These are phyloP conservation scores for Dictyophora rubrovolvata DNA, from an alignment of 768 basidiomycete genomes.

Conservation along the genomic window DNA sequence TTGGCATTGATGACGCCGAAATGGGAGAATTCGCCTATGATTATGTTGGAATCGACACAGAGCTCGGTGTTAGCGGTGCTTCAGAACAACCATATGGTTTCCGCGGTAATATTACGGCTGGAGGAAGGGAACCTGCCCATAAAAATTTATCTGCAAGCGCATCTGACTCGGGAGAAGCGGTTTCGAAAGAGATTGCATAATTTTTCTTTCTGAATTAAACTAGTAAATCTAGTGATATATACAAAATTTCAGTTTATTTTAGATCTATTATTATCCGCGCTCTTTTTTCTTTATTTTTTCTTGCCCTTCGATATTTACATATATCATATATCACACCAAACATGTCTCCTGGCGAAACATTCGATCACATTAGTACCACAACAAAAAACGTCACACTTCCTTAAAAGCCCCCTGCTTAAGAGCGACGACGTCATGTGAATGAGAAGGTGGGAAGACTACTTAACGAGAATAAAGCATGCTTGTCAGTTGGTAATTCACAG, in stretches of 20 bases:
- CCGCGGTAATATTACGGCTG: background rate
- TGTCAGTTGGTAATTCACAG: too few relatives aligned
- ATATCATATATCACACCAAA: too few relatives aligned
- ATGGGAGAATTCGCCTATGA: conserved; percentile 88
- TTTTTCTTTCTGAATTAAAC: background rate
- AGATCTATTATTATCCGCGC: background rate
- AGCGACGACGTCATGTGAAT: too few relatives aligned
- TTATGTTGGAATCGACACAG: conserved; percentile 65
- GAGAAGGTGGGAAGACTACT: too few relatives aligned
- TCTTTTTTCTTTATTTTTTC: background rate
- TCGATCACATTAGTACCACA: too few relatives aligned
- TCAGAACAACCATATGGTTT: background rate
- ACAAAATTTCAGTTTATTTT: background rate
- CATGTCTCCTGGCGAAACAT: too few relatives aligned
- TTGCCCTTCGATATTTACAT: background rate
- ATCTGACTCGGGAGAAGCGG: background rate
- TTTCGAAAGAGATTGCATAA: background rate
- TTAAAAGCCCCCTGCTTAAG: too few relatives aligned
- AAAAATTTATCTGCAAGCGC: background rate
- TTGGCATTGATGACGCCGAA: conserved; percentile 85
- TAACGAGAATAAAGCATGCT: too few relatives aligned
- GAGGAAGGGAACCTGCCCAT: background rate
- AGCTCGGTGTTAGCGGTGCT: conserved; percentile 24
- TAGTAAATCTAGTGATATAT: background rate
- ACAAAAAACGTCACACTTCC: too few relatives aligned